Evolutionary conservation across 2,329 filamentous ascomycete species (phyloP).

Genomic region (Calonectria hawksworthii): DNA sequence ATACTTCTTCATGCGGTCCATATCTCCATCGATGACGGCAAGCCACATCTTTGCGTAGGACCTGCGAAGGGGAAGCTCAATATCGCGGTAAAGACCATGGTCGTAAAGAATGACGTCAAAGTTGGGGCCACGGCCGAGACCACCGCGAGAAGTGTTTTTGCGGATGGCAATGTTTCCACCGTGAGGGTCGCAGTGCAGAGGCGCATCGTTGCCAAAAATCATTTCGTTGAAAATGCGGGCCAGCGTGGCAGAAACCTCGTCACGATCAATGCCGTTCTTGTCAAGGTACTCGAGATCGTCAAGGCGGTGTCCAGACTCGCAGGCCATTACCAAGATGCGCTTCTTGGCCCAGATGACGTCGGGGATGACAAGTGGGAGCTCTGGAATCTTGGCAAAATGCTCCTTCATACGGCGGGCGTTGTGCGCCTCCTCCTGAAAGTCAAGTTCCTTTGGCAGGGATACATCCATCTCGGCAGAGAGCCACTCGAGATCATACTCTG

Average conservation of each 20-base stretch:
- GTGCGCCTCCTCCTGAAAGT: conserved; percentile 87
- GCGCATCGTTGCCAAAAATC: conserved; percentile 93
- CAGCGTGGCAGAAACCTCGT: conserved; percentile 93
- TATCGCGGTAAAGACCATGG: conserved; percentile 95
- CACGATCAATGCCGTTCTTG: conserved; percentile 87
- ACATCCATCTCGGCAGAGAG: conserved; percentile 92
- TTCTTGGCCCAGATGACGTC: conserved; percentile 90
- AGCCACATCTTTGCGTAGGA: conserved; percentile 98
- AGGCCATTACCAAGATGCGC: conserved; percentile 95
- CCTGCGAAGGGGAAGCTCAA: conserved; percentile 81
- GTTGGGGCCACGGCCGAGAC: conserved; percentile 71
- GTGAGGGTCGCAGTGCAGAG: conserved; percentile 96
- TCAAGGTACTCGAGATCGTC: conserved; percentile 94
- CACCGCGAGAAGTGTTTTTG: conserved; percentile 73
- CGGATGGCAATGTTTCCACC: conserved; percentile 96
- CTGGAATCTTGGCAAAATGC: conserved; percentile 82
- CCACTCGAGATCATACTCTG: conserved; percentile 98
- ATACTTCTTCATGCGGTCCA: conserved; percentile 88
- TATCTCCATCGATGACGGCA: conserved; percentile 91
- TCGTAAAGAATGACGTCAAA: conserved; percentile 98
- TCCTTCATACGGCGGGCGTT: conserved; percentile 86
- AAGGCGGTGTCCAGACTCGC: conserved; percentile 85
- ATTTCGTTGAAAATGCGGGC: conserved; percentile 98
- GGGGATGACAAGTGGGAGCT: conserved; percentile 89
- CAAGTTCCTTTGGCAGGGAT: conserved; percentile 90